Conservation (phyloP, 257 asterid species). For the Ilex asprella region DNA sequence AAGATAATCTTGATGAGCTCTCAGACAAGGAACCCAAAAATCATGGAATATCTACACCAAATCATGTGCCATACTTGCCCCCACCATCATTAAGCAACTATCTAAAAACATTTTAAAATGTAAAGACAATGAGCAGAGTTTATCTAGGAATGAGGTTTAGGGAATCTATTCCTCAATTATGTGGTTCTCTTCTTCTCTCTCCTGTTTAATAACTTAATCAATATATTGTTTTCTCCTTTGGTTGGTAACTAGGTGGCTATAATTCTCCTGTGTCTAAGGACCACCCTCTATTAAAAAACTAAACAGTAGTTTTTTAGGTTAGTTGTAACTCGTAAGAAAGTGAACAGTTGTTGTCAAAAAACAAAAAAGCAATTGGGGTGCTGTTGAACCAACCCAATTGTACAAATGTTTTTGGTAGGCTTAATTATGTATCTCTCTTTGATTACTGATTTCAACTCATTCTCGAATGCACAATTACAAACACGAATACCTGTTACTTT, state of each 20-base stretch:
- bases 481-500: too few species aligned
- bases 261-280: neutral
- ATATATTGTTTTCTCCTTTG: neutral
- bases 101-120: too few species aligned
- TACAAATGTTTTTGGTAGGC: neutral
- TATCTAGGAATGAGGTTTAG: constrained; percentile 10
- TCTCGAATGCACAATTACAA: too few species aligned
- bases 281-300: too few species aligned
- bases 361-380: neutral
- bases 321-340: neutral
- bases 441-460: too few species aligned
- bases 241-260: neutral
- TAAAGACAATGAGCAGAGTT: neutral
- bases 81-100: neutral
- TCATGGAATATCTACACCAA: constrained; percentile 10
- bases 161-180: constrained; percentile 21
- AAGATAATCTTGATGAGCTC: neutral
- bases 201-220: neutral
- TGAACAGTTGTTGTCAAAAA: neutral
- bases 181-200: neutral
- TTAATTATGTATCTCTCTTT: neutral
- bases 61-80: neutral
- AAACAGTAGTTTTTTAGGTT: too few species aligned
- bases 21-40: constrained; percentile 12
- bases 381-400: neutral